Percentiles rank a stretch among this genome's conserved stretches.
Evolutionary conservation across 1,139 yeast genomes (phyloP).

Genomic region (Meyerozyma guilliermondii): DNA sequence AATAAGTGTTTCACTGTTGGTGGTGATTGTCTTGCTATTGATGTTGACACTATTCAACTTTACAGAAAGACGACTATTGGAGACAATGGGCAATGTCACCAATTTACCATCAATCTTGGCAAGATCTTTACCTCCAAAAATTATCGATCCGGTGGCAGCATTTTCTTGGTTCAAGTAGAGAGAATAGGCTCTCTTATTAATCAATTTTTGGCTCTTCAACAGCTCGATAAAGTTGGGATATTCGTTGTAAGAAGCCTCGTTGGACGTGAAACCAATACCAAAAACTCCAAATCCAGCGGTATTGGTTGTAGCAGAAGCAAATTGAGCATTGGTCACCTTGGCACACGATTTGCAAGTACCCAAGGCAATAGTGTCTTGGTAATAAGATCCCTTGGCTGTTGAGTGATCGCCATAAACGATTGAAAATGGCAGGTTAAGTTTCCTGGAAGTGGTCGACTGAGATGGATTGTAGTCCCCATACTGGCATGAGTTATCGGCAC

Average conservation of each 20-base stretch:
- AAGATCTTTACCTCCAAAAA: constrained; percentile 59
- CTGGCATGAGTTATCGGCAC: background rate
- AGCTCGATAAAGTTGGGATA: constrained; percentile 14
- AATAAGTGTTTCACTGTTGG: background rate
- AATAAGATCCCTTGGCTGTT: constrained; percentile 14
- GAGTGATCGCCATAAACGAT: constrained; percentile 13
- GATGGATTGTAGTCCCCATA: constrained; percentile 10
- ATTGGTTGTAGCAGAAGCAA: constrained; percentile 15
- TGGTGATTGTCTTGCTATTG: background rate
- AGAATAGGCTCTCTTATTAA: constrained; percentile 49
- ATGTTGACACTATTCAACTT: background rate
- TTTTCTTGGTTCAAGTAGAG: constrained; percentile 38
- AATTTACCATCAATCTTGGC: constrained; percentile 45
- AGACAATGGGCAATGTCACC: constrained; percentile 29
- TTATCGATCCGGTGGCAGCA: constrained; percentile 38
- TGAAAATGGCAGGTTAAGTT: constrained; percentile 6
- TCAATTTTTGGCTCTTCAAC: constrained; percentile 38
- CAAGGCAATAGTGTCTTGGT: constrained; percentile 12
- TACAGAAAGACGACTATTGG: background rate
- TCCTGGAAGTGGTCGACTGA: constrained; percentile 6
- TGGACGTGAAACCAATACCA: constrained; percentile 13
- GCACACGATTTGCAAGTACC: constrained; percentile 8
- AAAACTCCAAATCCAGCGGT: constrained; percentile 12
- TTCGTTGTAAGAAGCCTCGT: constrained; percentile 7
- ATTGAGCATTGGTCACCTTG: constrained; percentile 10